Evolutionary conservation across 2,329 filamentous ascomycete species (phyloP).

Genomic region (Acephala macrosclerotiorum): DNA sequence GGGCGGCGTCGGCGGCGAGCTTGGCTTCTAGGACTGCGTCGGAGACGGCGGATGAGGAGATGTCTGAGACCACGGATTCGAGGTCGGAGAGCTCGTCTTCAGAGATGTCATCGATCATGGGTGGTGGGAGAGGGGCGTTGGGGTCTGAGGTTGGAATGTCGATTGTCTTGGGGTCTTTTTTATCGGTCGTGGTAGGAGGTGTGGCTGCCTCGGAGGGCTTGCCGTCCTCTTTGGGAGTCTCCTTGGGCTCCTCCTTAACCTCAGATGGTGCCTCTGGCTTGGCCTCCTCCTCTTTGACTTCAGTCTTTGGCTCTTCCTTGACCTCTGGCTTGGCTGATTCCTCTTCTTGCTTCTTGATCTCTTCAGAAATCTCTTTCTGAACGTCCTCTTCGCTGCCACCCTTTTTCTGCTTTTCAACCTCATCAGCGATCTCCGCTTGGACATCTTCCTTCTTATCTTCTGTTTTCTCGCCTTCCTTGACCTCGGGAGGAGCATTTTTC

Average conservation of each 20-base stretch:
- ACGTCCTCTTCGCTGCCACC: conserved; percentile 22
- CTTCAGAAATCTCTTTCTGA: neutral
- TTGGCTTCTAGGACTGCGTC: conserved; percentile 35
- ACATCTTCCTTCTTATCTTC: conserved; percentile 24
- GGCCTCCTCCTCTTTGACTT: conserved; percentile 4
- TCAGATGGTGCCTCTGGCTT: neutral
- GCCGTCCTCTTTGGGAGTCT: neutral
- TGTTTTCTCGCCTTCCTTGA: conserved; percentile 16
- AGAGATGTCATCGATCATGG: conserved; percentile 17
- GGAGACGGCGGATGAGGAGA: conserved; percentile 30
- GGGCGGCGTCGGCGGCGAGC: conserved; percentile 19
- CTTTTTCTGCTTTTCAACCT: conserved; percentile 30
- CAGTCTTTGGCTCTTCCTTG: conserved; percentile 7
- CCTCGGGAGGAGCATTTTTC: conserved; percentile 5
- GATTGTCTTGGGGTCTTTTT: neutral
- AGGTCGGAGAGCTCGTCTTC: conserved; percentile 22
- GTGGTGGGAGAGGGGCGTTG: conserved; percentile 3
- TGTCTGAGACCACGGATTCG: conserved; percentile 33
- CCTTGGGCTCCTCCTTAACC: conserved; percentile 1
- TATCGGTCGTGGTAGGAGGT: neutral
- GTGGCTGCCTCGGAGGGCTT: neutral
- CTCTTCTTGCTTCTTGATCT: conserved; percentile 17
- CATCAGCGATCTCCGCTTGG: conserved; percentile 19
- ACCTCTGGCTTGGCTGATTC: conserved; percentile 13
- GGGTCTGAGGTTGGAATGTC: conserved; percentile 11